Evolutionary conservation across 805 yeast species (phyloP).

Genomic region (Myxozyma mucilagina): DNA sequence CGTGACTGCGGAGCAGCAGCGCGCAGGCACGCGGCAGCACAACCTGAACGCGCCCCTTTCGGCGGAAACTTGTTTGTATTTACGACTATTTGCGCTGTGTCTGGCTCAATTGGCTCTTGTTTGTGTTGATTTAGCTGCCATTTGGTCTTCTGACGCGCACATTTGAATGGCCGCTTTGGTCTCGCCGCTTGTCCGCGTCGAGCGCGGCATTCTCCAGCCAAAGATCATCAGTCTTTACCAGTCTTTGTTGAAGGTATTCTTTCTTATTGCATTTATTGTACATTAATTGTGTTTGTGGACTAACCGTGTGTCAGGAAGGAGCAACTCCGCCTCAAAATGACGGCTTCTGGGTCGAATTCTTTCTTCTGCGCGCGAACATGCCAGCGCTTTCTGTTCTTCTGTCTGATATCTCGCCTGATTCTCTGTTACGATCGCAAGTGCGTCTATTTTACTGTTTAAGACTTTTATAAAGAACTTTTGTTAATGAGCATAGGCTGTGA

Average conservation of each 20-base stretch:
- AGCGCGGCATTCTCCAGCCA: slow-evolving; percentile 37
- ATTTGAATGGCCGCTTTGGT: slow-evolving; percentile 30
- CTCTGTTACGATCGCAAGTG: slow-evolving; percentile 21
- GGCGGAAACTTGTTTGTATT: too few species aligned
- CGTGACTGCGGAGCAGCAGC: not conserved
- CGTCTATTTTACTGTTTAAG: not conserved
- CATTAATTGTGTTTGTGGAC: not conserved
- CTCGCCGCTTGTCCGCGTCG: slow-evolving; percentile 39
- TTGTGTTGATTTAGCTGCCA: not conserved
- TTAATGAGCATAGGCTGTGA: slow-evolving; percentile 5
- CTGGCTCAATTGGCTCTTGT: not conserved
- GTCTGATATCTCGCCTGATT: slow-evolving; percentile 25
- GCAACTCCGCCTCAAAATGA: slow-evolving; percentile 28
- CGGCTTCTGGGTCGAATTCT: slow-evolving; percentile 42
- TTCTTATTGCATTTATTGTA: not conserved
- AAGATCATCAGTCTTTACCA: slow-evolving; percentile 42
- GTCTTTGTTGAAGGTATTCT: slow-evolving; percentile 34
- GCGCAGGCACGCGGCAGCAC: too few species aligned
- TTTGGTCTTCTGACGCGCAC: not conserved
- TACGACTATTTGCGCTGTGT: not conserved
- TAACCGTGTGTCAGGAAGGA: slow-evolving; percentile 16
- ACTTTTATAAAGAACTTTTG: not conserved
- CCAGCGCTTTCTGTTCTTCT: slow-evolving; percentile 23
- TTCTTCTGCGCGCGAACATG: slow-evolving; percentile 36
- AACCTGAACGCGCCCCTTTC: too few species aligned